Conservation (phyloP, 305 asterid genomes). For the Solanum hybrid region DNA sequence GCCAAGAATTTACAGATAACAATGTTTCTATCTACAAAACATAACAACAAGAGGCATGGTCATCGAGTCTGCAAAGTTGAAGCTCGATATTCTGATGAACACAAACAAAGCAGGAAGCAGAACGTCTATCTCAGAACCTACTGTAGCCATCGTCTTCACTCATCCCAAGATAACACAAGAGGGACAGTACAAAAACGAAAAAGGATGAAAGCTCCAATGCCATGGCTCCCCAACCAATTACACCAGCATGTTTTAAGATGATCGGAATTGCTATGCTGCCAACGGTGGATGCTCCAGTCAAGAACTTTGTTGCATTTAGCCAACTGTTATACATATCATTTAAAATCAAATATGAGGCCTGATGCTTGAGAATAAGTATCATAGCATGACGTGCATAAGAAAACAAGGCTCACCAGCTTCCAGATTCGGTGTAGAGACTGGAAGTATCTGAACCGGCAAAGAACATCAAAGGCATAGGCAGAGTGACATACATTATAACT, state of each 20-base stretch:
- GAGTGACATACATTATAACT: slow-evolving; percentile 78
- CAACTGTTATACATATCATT: slow-evolving; percentile 40
- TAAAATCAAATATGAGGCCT: slow-evolving; percentile 9
- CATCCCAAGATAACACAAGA: slow-evolving; percentile 55
- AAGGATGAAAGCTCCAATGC: slow-evolving; percentile 89
- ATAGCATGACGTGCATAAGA: neutral
- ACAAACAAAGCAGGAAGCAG: neutral
- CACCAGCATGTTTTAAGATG: slow-evolving; percentile 83
- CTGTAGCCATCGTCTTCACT: slow-evolving; percentile 46
- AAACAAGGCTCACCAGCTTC: slow-evolving; percentile 38
- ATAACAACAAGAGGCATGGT: neutral
- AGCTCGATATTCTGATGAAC: neutral
- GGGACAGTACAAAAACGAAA: slow-evolving; percentile 45
- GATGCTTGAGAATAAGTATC: neutral
- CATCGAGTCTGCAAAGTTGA: neutral
- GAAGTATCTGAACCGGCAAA: slow-evolving; percentile 72
- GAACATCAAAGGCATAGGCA: slow-evolving; percentile 92
- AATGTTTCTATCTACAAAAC: neutral
- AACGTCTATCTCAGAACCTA: slow-evolving; percentile 27
- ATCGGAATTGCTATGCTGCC: slow-evolving; percentile 91
- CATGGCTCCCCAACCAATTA: slow-evolving; percentile 92
- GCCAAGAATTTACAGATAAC: neutral
- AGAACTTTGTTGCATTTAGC: slow-evolving; percentile 72
- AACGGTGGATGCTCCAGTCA: slow-evolving; percentile 80
- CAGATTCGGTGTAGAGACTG: slow-evolving; percentile 55